Conservation (phyloP, 78 protist genomes). For the Corallochytrium limacisporum region DNA sequence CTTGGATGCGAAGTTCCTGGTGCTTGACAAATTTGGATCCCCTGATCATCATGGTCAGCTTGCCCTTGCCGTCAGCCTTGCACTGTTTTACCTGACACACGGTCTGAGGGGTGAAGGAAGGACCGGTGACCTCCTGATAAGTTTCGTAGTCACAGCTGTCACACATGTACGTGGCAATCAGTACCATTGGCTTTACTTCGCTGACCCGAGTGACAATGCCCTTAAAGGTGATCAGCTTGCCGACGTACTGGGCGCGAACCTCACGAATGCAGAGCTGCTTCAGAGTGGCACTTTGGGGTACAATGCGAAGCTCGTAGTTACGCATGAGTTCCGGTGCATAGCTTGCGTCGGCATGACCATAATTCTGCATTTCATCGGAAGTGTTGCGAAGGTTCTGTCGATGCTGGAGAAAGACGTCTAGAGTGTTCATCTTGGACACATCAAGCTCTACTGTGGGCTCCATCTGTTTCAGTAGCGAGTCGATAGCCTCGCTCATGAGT, state of each 20-base stretch:
- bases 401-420: too few species aligned
- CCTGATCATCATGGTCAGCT: conserved; percentile 63
- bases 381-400: too few species aligned
- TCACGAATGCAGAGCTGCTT: too few species aligned
- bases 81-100: conserved; percentile 39
- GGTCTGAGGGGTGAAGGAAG: conserved; percentile 28
- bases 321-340: too few species aligned
- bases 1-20: conserved; percentile 94
- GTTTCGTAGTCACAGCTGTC: conserved; percentile 73
- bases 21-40: conserved; percentile 89
- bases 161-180: conserved; percentile 92
- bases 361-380: too few species aligned
- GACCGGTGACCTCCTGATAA: conserved; percentile 74
- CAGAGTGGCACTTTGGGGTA: too few species aligned
- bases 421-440: too few species aligned
- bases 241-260: conserved; percentile 5
- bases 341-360: too few species aligned
- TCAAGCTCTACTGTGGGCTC: too few species aligned
- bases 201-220: conserved; percentile 78
- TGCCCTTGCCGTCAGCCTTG: conserved; percentile 18
- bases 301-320: too few species aligned
- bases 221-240: conserved; percentile 3
- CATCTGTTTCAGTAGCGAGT: too few species aligned
- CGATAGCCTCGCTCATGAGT: too few species aligned
- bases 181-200: conserved; percentile 76